Percentiles rank a stretch among this genome's conserved stretches.
Evolutionary conservation across 164 flowering plant species (phyloP).

Genomic region (Pachysandra terminalis): DNA sequence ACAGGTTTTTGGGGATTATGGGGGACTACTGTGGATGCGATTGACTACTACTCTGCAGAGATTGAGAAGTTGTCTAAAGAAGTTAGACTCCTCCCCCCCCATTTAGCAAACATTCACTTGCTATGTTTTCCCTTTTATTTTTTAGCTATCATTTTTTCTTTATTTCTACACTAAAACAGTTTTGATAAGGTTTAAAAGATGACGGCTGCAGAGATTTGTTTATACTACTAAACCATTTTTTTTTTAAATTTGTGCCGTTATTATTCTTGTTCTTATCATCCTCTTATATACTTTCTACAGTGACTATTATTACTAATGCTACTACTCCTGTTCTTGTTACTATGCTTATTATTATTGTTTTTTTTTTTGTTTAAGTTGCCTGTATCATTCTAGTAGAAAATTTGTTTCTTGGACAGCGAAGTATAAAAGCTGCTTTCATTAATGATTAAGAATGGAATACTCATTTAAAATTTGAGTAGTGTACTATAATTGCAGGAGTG

Average conservation of each 20-base stretch:
- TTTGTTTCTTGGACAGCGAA: neutral
- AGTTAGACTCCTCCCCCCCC: constrained; percentile 42
- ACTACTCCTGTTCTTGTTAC: too few species aligned
- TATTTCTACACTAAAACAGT: too few species aligned
- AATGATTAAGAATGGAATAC: neutral
- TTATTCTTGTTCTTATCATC: too few species aligned
- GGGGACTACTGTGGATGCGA: constrained; percentile 71
- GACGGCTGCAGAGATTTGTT: too few species aligned
- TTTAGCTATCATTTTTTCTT: neutral
- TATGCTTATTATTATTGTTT: too few species aligned
- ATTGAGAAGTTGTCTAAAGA: constrained; percentile 51
- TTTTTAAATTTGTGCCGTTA: too few species aligned
- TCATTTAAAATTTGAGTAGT: neutral
- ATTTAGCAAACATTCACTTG: neutral
- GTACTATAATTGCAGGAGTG: neutral
- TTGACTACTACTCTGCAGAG: constrained; percentile 53
- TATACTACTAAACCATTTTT: too few species aligned
- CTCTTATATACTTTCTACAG: too few species aligned
- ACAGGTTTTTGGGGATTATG: constrained; percentile 78
- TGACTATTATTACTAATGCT: too few species aligned
- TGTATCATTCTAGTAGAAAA: too few species aligned
- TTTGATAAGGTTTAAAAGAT: too few species aligned
- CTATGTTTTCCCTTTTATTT: neutral
- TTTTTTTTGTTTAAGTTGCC: too few species aligned
- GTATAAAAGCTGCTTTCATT: neutral